Base-by-base conservation (phyloP, 805 yeast species). In the Suhomyces pyralidae region DNA sequence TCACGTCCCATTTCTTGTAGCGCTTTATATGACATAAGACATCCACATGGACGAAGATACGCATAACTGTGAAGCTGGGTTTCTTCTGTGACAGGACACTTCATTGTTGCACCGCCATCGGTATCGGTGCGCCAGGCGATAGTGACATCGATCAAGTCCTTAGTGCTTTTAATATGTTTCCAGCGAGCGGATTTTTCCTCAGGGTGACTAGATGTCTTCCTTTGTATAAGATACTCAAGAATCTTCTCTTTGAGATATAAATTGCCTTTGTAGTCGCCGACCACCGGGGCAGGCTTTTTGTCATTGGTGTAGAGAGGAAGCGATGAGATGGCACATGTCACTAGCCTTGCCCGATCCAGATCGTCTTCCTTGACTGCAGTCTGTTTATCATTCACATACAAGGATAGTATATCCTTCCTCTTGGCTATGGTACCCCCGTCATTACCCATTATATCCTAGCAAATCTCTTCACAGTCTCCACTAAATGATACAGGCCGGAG, bases 381-480 rank as follows among this genome's bases (percentile, higher is more conserved):
- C 6, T 36, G n/a, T 19, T 38, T 47, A 19, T 45, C 61, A 58
- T 56, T 66, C 12, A 57, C 54, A 48, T 66, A 67, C 3, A 71
- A 52, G 8, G 71, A 63, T 19, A 69, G 51, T 10, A 81, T 74
- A 55, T 84, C 88, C 53, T 76, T 75, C 28, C 88, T 71, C 49
- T 79, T 79, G 14, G 85, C 84, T 17, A 86, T 79, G 1, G 88
- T 77, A 2, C 92, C 90, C n/a, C 93, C 93, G 63, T 87, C 93
- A 55, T 81, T 82, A 9, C 68, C 69, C 68, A 65, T 65, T 38
- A 17, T 19, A 9, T 36, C 22, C 14, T 38, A 12, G 32, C 9
- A n/a, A 14, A n/a, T 30, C 15, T 32, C 15, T 14, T 32, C 17
- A 10, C n/a, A 8, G 40, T 12, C 42, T 24, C 42, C 42, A 17